Evolutionary conservation across 345 rosid species (phyloP), one percentile per base, ranked within the genome.

Genomic region (Raphanus raphanistrum): DNA sequence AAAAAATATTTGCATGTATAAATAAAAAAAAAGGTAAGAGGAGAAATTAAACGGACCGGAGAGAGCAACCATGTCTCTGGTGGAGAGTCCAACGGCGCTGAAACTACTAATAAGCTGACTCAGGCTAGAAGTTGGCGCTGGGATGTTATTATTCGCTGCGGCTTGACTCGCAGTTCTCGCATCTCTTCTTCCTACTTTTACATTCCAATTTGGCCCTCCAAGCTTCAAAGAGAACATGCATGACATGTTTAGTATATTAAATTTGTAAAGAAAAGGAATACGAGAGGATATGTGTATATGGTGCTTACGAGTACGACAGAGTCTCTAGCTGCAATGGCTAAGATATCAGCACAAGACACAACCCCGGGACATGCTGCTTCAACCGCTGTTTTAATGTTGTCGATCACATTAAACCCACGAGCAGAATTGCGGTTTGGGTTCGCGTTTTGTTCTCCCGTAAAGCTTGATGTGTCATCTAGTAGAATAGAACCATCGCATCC

Each of bases 121-220:
- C 54, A 94, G 81, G 82, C 83, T 90, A 0, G 81, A 76, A 33
- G 90, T 85, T 2, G 97, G 97, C 1, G 87, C 52, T 7, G 98
- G 97, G 76, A 94, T 87, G 79, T 86, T 78, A 45, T 38, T 88
- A 76, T 92, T 94, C 0, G 97, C 97, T 0, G 91, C 97, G 5
- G 90, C 74, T 63, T 82, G 95, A 82, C 97, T 90, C 15, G 98
- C 89, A 0, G 88, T 89, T 63, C 80, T 85, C 0, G 95, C 85
- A 73, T 94, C 98, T 84, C 97, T 87, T 79, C 97, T 87, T 75
- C 97, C 98, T 11, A 94, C 84, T 77, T 92, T 90, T 35, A 94
- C 97, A 38, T 82, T 62, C 97, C 97, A 94, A 4, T 8, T 78
- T 0, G 91, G 97, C 2, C 97, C 97, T 80, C 95, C 95, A 61